phyloP scores from a whole-genome alignment of 441 rosid genomes.

The Populus trichocarpa region DNA sequence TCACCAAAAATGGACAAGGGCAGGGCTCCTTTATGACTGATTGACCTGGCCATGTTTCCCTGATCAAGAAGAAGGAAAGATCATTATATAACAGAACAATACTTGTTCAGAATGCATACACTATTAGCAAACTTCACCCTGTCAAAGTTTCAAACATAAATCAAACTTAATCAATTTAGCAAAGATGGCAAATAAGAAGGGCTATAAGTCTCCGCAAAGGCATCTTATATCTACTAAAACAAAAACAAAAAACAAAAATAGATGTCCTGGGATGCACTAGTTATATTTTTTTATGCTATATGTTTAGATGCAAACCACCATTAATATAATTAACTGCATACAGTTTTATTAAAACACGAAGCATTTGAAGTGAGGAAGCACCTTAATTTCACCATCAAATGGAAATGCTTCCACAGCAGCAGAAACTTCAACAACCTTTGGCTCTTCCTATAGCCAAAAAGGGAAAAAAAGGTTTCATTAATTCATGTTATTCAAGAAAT shows the following conservation, averaged over 20 bases:
- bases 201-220: neutral
- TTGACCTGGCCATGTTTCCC: constrained; percentile 34
- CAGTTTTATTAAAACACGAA: constrained; percentile 10
- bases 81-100: constrained; percentile 12
- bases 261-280: neutral
- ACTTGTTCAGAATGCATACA: constrained; percentile 3
- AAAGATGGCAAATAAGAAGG: neutral
- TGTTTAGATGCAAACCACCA: neutral
- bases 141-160: constrained; percentile 3
- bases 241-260: neutral
- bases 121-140: neutral
- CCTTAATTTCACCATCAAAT: constrained; percentile 23
- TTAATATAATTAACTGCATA: neutral
- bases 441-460: constrained; percentile 26
- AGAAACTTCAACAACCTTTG: constrained; percentile 23
- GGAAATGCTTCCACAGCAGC: constrained; percentile 12
- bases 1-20: constrained; percentile 68
- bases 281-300: neutral
- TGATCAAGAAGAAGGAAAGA: constrained; percentile 26
- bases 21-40: constrained; percentile 49
- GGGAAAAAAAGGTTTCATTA: neutral
- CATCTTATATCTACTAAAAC: neutral
- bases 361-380: constrained; percentile 13
- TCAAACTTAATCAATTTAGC: neutral
- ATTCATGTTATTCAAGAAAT: constrained; percentile 10